These are phyloP conservation scores for Candida tibetensis DNA, from an alignment of 805 yeast genomes.

Conservation along the genomic window DNA sequence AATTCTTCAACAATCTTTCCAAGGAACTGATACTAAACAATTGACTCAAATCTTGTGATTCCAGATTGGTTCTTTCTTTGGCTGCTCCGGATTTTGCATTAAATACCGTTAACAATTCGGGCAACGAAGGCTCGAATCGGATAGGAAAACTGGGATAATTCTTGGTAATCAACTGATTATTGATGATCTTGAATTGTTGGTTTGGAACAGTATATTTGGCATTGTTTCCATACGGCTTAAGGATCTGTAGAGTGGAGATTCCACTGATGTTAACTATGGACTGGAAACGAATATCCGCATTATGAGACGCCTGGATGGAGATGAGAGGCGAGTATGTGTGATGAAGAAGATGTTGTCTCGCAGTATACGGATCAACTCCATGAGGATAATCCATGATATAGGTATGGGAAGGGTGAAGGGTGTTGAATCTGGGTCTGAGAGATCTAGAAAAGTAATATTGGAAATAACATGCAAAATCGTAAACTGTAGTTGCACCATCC, in stretches of 20 bases:
- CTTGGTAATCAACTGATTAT: constrained; percentile 49
- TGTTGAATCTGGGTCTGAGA: background rate
- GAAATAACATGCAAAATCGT: no score
- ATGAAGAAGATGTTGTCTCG: constrained; percentile 41
- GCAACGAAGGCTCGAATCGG: constrained; percentile 47
- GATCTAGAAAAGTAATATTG: no score
- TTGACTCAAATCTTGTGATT: constrained; percentile 18
- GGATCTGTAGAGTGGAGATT: constrained; percentile 44
- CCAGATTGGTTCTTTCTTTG: constrained; percentile 8
- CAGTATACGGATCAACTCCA: constrained; percentile 38
- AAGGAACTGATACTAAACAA: constrained; percentile 39
- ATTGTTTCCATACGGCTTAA: constrained; percentile 56
- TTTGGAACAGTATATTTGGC: constrained; percentile 40
- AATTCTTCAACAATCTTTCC: constrained; percentile 26
- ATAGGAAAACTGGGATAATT: constrained; percentile 54
- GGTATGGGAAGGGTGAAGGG: background rate
- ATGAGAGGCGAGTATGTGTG: constrained; percentile 53
- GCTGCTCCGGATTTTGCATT: background rate
- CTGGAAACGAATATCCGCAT: constrained; percentile 45
- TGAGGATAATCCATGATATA: constrained; percentile 23
- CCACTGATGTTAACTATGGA: constrained; percentile 34
- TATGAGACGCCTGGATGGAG: constrained; percentile 46
- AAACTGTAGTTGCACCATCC: no score
- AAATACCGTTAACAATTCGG: constrained; percentile 32
- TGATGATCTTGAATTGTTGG: constrained; percentile 48